Percentiles rank a stretch among this genome's conserved stretches.
Evolutionary conservation across 164 flowering plant species (phyloP).

Genomic region (Umbellularia californica): DNA sequence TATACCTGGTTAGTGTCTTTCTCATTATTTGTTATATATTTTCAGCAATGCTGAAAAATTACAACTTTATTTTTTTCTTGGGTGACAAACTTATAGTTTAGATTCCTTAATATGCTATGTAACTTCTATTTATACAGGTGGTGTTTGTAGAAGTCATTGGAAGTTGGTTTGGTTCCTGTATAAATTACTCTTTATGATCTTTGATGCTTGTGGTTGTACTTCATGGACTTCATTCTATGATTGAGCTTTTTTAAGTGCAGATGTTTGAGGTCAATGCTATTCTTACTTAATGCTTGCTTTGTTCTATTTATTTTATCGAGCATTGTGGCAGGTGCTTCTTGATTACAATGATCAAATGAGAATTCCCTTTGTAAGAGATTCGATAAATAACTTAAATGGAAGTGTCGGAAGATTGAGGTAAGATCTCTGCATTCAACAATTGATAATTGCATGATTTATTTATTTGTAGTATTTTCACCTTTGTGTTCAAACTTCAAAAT

Average conservation of each 20-base stretch:
- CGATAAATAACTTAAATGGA: slow-evolving; percentile 22
- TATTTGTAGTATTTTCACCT: background rate
- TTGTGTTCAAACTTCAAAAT: background rate
- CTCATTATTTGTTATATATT: background rate
- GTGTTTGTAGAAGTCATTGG: background rate
- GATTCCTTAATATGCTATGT: background rate
- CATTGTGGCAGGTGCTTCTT: slow-evolving; percentile 37
- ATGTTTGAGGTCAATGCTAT: background rate
- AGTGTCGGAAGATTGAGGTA: slow-evolving; percentile 43
- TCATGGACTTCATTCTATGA: background rate
- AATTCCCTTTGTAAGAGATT: slow-evolving; percentile 54
- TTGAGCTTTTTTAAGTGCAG: background rate
- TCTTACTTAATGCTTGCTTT: background rate
- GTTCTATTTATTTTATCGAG: background rate
- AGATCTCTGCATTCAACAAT: background rate
- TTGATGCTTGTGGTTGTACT: background rate
- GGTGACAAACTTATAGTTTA: background rate
- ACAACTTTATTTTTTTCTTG: background rate
- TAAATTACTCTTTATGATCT: background rate
- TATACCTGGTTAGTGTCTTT: background rate
- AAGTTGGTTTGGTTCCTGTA: background rate
- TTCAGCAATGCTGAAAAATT: background rate
- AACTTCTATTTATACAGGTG: background rate
- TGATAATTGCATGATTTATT: background rate
- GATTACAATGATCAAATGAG: slow-evolving; percentile 70